Evolutionary conservation across 2,329 filamentous ascomycete species (phyloP).

Genomic region (Aspergillus neotritici): DNA sequence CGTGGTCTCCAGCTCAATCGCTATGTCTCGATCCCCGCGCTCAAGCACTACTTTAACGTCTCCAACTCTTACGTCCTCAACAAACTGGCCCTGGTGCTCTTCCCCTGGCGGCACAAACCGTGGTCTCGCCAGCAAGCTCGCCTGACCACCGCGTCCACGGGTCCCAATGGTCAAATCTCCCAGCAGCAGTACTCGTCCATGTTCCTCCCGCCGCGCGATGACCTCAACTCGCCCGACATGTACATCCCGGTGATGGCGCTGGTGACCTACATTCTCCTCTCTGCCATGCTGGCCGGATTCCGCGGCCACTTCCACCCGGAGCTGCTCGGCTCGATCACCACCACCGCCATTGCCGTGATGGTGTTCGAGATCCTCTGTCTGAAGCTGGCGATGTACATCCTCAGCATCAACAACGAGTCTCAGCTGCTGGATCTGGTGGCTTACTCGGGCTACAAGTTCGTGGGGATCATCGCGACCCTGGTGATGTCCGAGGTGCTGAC

Average conservation of each 20-base stretch:
- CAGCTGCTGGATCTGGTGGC: constrained; percentile 91
- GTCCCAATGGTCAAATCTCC: constrained; percentile 57
- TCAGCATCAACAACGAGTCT: constrained; percentile 89
- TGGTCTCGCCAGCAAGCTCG: constrained; percentile 84
- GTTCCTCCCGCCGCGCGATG: constrained; percentile 87
- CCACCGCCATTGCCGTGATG: constrained; percentile 75
- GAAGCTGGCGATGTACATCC: constrained; percentile 86
- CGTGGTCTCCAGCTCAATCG: constrained; percentile 55
- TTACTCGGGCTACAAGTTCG: constrained; percentile 98
- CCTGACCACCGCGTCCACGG: constrained; percentile 36
- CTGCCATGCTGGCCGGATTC: constrained; percentile 81
- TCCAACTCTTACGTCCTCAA: constrained; percentile 94
- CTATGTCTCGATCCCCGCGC: constrained; percentile 84
- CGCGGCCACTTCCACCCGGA: constrained; percentile 91
- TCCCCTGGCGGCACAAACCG: constrained; percentile 95
- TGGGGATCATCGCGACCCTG: constrained; percentile 88
- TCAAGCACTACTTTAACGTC: constrained; percentile 99
- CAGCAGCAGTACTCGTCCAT: constrained; percentile 48
- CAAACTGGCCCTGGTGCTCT: constrained; percentile 88
- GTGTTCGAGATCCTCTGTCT: constrained; percentile 82
- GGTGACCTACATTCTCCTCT: constrained; percentile 93
- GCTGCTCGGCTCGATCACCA: constrained; percentile 82
- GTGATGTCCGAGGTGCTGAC: constrained; percentile 71
- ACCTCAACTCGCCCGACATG: constrained; percentile 98
- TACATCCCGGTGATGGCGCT: constrained; percentile 98